A percentile compares a stretch with the other conserved stretches of the same genome.
Evolutionary conservation across 2,329 filamentous ascomycete species (phyloP).

Genomic region (Gnomoniopsis sp.): DNA sequence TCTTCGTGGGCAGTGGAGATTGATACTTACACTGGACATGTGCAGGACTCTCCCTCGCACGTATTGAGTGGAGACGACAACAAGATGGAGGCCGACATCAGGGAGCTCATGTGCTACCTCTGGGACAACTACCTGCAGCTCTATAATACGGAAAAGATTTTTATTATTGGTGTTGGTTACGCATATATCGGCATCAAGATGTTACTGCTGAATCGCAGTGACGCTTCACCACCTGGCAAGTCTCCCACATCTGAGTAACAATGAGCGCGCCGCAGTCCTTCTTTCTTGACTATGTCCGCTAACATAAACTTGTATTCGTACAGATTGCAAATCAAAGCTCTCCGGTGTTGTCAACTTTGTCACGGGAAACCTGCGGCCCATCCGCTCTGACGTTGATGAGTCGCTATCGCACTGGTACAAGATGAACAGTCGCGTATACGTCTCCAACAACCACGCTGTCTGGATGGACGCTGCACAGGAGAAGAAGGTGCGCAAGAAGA

Average conservation of each 20-base stretch:
- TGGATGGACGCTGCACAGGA: conserved; percentile 64
- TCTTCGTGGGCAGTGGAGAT: conserved; percentile 50
- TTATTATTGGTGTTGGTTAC: conserved; percentile 86
- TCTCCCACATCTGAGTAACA: conserved; percentile 12
- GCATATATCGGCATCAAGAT: conserved; percentile 82
- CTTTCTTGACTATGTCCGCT: not conserved
- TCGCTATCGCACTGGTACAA: conserved; percentile 79
- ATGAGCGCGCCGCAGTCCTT: not conserved
- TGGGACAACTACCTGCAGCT: conserved; percentile 97
- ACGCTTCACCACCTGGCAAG: not conserved
- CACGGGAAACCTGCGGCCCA: conserved; percentile 69
- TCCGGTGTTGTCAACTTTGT: conserved; percentile 79
- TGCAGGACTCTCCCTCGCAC: conserved; percentile 45
- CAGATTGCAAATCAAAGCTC: conserved; percentile 64
- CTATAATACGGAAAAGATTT: conserved; percentile 67
- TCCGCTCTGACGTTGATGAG: conserved; percentile 76
- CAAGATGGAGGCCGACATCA: conserved; percentile 55
- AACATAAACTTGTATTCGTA: conserved; percentile 13
- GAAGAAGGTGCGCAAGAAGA: conserved; percentile 56
- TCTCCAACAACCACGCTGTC: conserved; percentile 70
- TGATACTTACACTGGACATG: conserved; percentile 1
- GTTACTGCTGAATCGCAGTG: conserved; percentile 74
- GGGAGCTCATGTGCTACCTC: conserved; percentile 77
- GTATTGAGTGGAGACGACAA: conserved; percentile 43
- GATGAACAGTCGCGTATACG: conserved; percentile 74